A percentile compares a stretch with the other conserved stretches of the same genome.
phyloP scores from a whole-genome alignment of 1,139 yeast genomes.

The Scheffersomyces insectosa region DNA sequence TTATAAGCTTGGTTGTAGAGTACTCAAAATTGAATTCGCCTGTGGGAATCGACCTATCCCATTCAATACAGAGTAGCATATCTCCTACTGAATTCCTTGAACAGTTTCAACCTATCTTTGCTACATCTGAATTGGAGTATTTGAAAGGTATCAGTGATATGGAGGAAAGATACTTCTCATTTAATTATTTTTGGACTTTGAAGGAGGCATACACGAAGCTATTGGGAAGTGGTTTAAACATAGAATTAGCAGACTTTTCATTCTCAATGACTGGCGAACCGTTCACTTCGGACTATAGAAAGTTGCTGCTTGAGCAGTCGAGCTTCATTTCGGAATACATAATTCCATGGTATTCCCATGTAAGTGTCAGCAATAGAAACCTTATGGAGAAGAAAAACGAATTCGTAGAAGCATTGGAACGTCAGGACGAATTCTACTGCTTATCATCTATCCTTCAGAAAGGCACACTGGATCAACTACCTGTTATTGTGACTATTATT shows the following conservation, averaged over 20 bases:
- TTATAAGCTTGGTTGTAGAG: constrained; percentile 46
- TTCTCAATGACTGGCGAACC: constrained; percentile 7
- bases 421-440: not conserved
- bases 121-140: constrained; percentile 35
- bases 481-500: constrained; percentile 1
- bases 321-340: not conserved
- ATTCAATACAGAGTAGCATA: constrained; percentile 42
- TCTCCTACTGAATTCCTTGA: constrained; percentile 34
- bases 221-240: constrained; percentile 61
- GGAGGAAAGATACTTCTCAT: constrained; percentile 26
- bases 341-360: constrained; percentile 2
- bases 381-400: constrained; percentile 2
- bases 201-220: constrained; percentile 71
- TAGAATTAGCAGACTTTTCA: constrained; percentile 38
- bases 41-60: constrained; percentile 67
- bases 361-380: constrained; percentile 1
- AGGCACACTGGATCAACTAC: not conserved
- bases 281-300: not conserved
- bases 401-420: constrained; percentile 1
- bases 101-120: constrained; percentile 53
- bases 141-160: constrained; percentile 20
- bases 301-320: not conserved
- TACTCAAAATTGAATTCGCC: constrained; percentile 21
- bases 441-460: not conserved
- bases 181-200: constrained; percentile 68